A percentile compares a stretch with the other conserved stretches of the same genome.
These are phyloP conservation scores for Spirogloea muscicola DNA, from an alignment of 139 green algal species.

Conservation along the genomic window DNA sequence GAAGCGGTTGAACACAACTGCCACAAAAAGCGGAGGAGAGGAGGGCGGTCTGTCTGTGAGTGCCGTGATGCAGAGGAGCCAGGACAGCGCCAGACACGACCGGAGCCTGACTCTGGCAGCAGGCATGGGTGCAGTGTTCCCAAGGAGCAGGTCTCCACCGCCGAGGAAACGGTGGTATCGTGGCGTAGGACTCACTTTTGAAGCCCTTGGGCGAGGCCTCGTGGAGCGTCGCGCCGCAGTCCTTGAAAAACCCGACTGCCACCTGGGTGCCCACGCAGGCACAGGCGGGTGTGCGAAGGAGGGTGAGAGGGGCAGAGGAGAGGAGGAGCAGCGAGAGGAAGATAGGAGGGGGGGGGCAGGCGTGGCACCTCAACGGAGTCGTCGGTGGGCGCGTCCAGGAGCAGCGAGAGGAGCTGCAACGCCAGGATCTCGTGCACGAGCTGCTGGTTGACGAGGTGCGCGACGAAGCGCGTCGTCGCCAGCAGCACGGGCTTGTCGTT, in stretches of 20 bases:
- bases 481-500: conserved; percentile 89
- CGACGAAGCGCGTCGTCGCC: conserved; percentile 81
- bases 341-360: no score
- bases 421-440: conserved; percentile 81
- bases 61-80: no score
- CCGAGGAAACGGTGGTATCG: no score
- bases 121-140: no score
- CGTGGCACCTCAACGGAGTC: conserved; percentile 91
- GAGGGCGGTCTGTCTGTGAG: no score
- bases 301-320: not conserved
- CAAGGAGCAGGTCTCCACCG: no score
- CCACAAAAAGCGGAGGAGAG: no score
- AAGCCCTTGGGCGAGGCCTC: conserved; percentile 67
- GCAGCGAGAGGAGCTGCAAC: conserved; percentile 85
- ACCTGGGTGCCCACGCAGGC: no score
- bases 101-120: no score
- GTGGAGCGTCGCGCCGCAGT: conserved; percentile 67
- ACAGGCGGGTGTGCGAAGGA: not conserved
- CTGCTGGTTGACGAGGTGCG: conserved; percentile 91
- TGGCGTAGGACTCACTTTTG: conserved; percentile 21
- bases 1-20: conserved; percentile 83
- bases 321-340: no score
- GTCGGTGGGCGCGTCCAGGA: conserved; percentile 85
- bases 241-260: conserved; percentile 63
- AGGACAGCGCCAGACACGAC: no score